Base-by-base conservation (phyloP, 2,329 filamentous ascomycete species). In the Calonectria pteridis region DNA sequence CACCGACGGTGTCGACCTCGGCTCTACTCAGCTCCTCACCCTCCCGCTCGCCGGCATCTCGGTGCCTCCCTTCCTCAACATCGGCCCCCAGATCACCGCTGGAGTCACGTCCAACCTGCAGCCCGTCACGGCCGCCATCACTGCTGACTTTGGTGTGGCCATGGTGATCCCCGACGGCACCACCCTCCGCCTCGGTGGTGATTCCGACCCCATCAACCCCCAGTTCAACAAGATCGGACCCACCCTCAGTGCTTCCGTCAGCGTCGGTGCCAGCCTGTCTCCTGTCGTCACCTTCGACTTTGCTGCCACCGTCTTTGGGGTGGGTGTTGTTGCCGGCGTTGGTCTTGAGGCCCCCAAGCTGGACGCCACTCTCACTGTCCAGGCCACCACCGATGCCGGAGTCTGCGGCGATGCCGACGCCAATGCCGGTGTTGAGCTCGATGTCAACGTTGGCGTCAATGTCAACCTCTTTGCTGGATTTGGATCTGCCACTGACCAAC, bases 101-200 rank as follows among this genome's bases (percentile, higher is more conserved):
- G 55, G 55, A 11, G 55, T 62, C 55, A 62, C 55, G 11, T 18
- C 55, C 33, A 62, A 23, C 55, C 55, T 62, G 4, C 14, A 62
- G 55, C 55, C 55, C 11, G 55, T 62, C 6, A 62, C 55, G 2
- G 51, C 64, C 2, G 64, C 64, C n/a, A 55, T 67, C 33, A 53
- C 31, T 5, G 64, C 64, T 9, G 64, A 67, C 64, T 53, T 40
- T 53, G 64, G 64, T 11, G 49, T 67, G 6, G 64, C 64, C 33
- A 55, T 67, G 64, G 49, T 67, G n/a, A 67, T 67, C 49, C 64
- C 64, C 33, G 64, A 67, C 23, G 64, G 64, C 64, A 67, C 64
- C 6, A 67, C 64, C 4, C 64, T 67, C 14, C 64, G 64, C 31
- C 18, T 67, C 13, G 49, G 26, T 6, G 33, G 64, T 16, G 49